A percentile compares a stretch with the other conserved stretches of the same genome.
These are phyloP conservation scores for Corrigiola litoralis DNA, from an alignment of 179 eudicot species.

Conservation along the genomic window DNA sequence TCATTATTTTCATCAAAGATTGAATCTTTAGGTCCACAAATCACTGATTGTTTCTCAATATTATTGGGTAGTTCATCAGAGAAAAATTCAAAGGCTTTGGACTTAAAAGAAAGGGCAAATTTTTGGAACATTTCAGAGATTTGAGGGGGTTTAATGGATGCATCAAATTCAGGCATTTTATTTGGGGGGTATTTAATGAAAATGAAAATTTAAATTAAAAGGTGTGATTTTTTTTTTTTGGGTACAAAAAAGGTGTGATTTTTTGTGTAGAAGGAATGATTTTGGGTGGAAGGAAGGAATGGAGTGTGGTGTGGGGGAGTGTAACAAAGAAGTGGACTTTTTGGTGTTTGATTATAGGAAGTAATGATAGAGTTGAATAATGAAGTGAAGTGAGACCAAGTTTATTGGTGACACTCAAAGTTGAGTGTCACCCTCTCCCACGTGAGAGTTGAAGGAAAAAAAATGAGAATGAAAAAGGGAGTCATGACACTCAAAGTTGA, in stretches of 20 bases:
- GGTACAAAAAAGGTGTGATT: background rate
- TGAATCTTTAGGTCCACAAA: slow-evolving; percentile 44
- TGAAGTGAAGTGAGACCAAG: no score
- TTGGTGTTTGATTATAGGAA: background rate
- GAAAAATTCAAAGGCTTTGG: slow-evolving; percentile 84
- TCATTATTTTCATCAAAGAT: slow-evolving; percentile 47
- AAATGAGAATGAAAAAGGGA: no score
- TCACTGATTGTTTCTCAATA: slow-evolving; percentile 34
- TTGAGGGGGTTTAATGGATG: slow-evolving; percentile 50
- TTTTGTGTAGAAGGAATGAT: background rate
- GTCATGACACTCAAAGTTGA: no score
- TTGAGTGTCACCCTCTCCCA: no score
- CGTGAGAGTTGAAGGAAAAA: no score
- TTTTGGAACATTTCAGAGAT: slow-evolving; percentile 83
- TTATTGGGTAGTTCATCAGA: slow-evolving; percentile 30
- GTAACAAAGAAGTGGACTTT: background rate
- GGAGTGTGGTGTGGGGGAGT: slow-evolving; percentile 6
- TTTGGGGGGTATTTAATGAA: slow-evolving; percentile 3
- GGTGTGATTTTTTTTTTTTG: slow-evolving; percentile 4
- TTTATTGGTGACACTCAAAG: no score
- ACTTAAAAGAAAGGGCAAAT: slow-evolving; percentile 79
- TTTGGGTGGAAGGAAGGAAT: slow-evolving; percentile 33
- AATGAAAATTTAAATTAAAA: slow-evolving; percentile 18
- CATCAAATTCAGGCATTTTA: slow-evolving; percentile 45
- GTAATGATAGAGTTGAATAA: no score